These are phyloP conservation scores for Daldinia eschscholtzii DNA, from an alignment of 2,329 filamentous ascomycete genomes.

Conservation along the genomic window DNA sequence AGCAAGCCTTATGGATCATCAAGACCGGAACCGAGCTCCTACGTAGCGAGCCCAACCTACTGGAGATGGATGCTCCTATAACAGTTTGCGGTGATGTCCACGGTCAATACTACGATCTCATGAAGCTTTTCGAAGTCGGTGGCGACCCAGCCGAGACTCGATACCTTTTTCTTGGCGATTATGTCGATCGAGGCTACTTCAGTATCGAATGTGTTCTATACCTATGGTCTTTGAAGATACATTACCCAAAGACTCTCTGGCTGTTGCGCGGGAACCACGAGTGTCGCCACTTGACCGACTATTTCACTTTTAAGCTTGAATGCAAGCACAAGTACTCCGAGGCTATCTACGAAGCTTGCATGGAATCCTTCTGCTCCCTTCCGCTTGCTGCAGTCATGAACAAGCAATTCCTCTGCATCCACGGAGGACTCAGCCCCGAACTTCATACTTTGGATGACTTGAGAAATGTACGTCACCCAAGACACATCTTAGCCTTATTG, in stretches of 20 bases:
- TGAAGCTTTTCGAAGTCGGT: constrained; percentile 99
- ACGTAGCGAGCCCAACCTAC: constrained; percentile 89
- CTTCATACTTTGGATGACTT: constrained; percentile 95
- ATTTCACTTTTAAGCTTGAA: constrained; percentile 99
- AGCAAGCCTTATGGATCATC: constrained; percentile 97
- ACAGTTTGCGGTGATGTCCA: constrained; percentile 99
- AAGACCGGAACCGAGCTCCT: constrained; percentile 88
- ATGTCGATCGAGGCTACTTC: constrained; percentile 98
- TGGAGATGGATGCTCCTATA: constrained; percentile 99
- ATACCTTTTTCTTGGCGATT: constrained; percentile 97
- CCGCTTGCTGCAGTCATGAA: constrained; percentile 98
- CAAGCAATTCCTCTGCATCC: constrained; percentile 99
- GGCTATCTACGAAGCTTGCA: constrained; percentile 94
- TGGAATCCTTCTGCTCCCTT: constrained; percentile 96
- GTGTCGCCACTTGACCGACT: constrained; percentile 98
- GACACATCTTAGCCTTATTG: constrained; percentile 5
- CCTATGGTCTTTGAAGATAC: constrained; percentile 98
- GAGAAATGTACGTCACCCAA: constrained; percentile 74
- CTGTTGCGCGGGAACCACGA: constrained; percentile 97
- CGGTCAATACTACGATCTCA: constrained; percentile 98
- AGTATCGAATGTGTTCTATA: constrained; percentile 99
- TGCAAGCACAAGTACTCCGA: constrained; percentile 99
- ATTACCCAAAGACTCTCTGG: constrained; percentile 98
- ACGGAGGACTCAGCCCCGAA: constrained; percentile 95
- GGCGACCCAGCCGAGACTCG: constrained; percentile 96